Evolutionary conservation across 768 basidiomycete genomes (phyloP), one percentile per base, ranked within the genome.

Genomic region (Dioszegia aurantiaca): DNA sequence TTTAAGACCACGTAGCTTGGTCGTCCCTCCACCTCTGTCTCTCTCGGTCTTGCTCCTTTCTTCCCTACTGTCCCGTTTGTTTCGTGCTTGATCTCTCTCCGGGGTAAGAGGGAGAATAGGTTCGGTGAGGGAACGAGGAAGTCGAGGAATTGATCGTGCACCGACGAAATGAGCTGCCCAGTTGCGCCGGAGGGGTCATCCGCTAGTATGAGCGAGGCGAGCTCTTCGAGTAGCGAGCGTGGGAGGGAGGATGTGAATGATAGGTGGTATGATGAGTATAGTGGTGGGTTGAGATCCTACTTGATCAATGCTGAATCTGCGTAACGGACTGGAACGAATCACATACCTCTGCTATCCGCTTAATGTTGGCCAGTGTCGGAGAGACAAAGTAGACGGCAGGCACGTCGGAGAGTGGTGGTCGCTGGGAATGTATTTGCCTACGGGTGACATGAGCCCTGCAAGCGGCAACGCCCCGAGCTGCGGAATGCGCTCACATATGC

Each of bases 401-500:
- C 1, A 99, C 95, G 74, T 99, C 95, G 11, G 89, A 84, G 39
- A 99, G 80, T 4, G 91, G 83, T 26, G 95, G 95, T 57, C 95
- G 83, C 33, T 84, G 79, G 0, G 91, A 86, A 73, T 97, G 92
- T 4, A 98, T 79, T 80, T 98, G 95, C 62, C 93, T 97, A 62
- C n/a, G 3, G n/a, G 11, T 28, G 5, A 11, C n/a, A n/a, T n/a
- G n/a, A n/a, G n/a, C n/a, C n/a, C n/a, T n/a, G n/a, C n/a, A n/a
- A n/a, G n/a, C n/a, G n/a, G n/a, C n/a, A n/a, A n/a, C n/a, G n/a
- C n/a, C n/a, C n/a, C n/a, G n/a, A n/a, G n/a, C n/a, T n/a, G n/a
- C n/a, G n/a, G n/a, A n/a, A n/a, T n/a, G n/a, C n/a, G n/a, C 90
- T 68, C 80, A 97, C 93, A 98, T 91, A 79, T 99, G 95, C 58